Percentiles rank a stretch among this genome's conserved stretches.
phyloP scores from a whole-genome alignment of 495 filamentous ascomycete genomes.

The Aspergillus homomorphus region DNA sequence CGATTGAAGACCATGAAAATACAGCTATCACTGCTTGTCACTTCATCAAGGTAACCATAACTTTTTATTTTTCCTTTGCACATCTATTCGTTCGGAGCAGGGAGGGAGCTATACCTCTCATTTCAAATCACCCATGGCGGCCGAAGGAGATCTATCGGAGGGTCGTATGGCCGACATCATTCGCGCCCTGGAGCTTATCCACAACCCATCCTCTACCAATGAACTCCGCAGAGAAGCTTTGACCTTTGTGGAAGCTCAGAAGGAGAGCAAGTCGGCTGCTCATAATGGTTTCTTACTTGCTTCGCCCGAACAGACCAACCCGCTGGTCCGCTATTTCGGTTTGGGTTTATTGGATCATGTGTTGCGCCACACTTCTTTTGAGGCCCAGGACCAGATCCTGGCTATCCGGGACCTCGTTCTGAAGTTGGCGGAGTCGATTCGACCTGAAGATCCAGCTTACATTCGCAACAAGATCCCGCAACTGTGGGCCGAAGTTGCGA shows the following conservation, averaged over 20 bases:
- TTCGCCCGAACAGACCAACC: conserved; percentile 63
- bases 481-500: conserved; percentile 91
- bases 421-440: conserved; percentile 69
- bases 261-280: conserved; percentile 71
- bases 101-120: conserved; percentile 2
- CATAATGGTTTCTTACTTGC: conserved; percentile 84
- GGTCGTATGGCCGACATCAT: conserved; percentile 58
- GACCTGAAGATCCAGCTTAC: conserved; percentile 72
- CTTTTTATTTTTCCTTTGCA: not conserved
- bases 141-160: conserved; percentile 39
- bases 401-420: conserved; percentile 71
- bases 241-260: conserved; percentile 77
- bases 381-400: conserved; percentile 57
- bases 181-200: conserved; percentile 79
- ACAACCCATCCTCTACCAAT: conserved; percentile 78
- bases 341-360: conserved; percentile 86
- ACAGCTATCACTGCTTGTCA: not conserved
- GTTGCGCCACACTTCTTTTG: conserved; percentile 76
- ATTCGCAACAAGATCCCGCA: conserved; percentile 93
- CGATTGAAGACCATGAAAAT: not conserved
- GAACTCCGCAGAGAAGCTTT: conserved; percentile 80
- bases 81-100: not conserved
- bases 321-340: conserved; percentile 88
- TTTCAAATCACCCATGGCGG: conserved; percentile 30
- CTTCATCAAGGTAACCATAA: not conserved